Conservation (phyloP, 1,139 yeast genomes). For the Kodamaea sp. region DNA sequence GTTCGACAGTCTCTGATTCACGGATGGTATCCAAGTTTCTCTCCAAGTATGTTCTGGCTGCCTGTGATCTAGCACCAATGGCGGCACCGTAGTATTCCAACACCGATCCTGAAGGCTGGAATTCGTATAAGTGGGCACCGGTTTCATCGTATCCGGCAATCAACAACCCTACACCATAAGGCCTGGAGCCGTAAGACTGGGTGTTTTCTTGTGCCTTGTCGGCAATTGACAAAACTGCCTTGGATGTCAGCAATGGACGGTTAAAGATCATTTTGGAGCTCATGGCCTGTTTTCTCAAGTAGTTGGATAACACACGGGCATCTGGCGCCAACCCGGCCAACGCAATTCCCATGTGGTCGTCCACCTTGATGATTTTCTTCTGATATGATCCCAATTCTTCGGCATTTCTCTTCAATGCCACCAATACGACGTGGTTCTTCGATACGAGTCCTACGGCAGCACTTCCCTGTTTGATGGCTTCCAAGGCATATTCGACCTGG, state of each 20-base stretch:
- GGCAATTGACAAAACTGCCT: constrained; percentile 84
- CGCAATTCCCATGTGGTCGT: constrained; percentile 91
- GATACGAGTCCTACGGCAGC: constrained; percentile 95
- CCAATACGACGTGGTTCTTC: constrained; percentile 82
- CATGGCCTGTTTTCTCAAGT: constrained; percentile 88
- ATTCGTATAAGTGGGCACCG: constrained; percentile 93
- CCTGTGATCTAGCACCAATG: constrained; percentile 98
- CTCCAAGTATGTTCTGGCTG: constrained; percentile 94
- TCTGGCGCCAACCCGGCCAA: constrained; percentile 98
- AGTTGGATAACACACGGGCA: constrained; percentile 89
- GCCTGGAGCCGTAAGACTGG: constrained; percentile 93
- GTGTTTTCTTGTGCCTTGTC: constrained; percentile 98
- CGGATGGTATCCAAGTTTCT: constrained; percentile 73
- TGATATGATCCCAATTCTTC: constrained; percentile 97
- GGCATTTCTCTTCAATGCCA: constrained; percentile 92
- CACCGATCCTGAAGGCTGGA: constrained; percentile 93
- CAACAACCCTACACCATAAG: constrained; percentile 94
- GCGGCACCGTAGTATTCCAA: constrained; percentile 92
- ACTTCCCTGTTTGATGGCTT: constrained; percentile 97
- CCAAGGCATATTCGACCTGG: constrained; percentile 94
- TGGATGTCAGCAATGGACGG: constrained; percentile 82
- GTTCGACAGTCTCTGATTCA: constrained; percentile 60
- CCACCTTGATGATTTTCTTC: constrained; percentile 87
- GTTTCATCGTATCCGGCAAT: constrained; percentile 92
- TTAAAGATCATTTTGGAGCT: constrained; percentile 82